Evolutionary conservation across 306 rosid species (phyloP).

Genomic region (Citrullus amarus): DNA sequence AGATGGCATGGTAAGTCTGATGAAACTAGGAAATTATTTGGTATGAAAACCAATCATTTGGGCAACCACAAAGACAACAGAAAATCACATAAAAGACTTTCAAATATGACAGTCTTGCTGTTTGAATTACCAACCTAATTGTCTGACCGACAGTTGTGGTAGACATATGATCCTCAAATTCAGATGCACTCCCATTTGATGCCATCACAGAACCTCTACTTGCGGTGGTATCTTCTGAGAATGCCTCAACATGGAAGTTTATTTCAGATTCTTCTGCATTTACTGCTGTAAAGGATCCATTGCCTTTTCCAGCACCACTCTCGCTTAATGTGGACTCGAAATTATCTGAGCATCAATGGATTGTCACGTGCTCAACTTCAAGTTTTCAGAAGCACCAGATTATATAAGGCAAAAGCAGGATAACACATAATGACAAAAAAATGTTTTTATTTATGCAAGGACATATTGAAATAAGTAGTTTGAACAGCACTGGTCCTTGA

Average conservation of each 20-base stretch:
- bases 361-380: constrained; percentile 18
- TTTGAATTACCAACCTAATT: constrained; percentile 30
- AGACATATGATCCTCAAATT: constrained; percentile 24
- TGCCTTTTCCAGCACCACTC: constrained; percentile 23
- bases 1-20: background rate
- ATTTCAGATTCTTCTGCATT: constrained; percentile 19
- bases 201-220: constrained; percentile 19
- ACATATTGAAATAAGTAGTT: background rate
- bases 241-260: constrained; percentile 9
- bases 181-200: constrained; percentile 18
- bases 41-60: constrained; percentile 5
- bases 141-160: constrained; percentile 18
- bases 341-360: constrained; percentile 33
- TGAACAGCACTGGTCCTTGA: background rate
- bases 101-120: background rate
- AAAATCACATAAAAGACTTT: background rate
- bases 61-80: background rate
- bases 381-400: constrained; percentile 11
- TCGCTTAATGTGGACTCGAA: constrained; percentile 19
- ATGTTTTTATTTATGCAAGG: background rate
- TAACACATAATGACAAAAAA: background rate
- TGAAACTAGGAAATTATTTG: background rate
- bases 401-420: background rate
- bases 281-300: constrained; percentile 19
- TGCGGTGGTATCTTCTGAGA: constrained; percentile 10